Evolutionary conservation across 1,139 yeast genomes (phyloP), one percentile per base, ranked within the genome.

Genomic region (Geotrichum histeridarum): DNA sequence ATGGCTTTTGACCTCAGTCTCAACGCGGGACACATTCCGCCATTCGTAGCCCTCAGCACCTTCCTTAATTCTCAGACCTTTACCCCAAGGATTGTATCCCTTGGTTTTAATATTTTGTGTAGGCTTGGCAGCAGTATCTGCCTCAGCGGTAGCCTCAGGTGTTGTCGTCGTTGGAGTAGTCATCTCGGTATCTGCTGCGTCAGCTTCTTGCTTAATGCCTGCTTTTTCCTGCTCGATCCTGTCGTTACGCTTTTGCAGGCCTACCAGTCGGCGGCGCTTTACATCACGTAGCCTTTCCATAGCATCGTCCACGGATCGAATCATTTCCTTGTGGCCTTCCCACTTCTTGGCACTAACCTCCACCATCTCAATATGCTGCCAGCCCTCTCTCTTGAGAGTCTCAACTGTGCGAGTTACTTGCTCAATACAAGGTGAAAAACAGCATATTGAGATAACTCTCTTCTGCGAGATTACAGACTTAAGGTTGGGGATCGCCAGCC

Each of bases 371-470:
- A 94, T 83, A 42, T 81, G 79, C n/a, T 80, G 78, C 96, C 97
- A 94, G 0, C 95, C 96, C 51, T 82, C 71, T 37, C 75, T 78
- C 61, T 84, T 83, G 57, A 94, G 74, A 0, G 86, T 84, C 61
- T 80, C 84, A 11, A 93, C 82, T 0, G 98, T 86, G 64, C 86
- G 83, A 56, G 84, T 84, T 2, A 94, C 99, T 72, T 94, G 99
- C 70, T 94, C 99, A 53, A 94, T 88, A 70, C 99, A 94, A 8
- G 99, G 99, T 37, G 96, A 87, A 68, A 93, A 93, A 69, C 98
- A 93, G 71, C 99, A 93, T 52, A 93, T 78, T 1, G 86, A 83
- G 11, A 82, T 85, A 44, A 77, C 73, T 56, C 77, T 74, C 27
- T 72, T 72, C 8, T 71, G 68, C n/a, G 86, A 73, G 17, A 88